Base-by-base conservation (phyloP, 192 early-diverging fungal genomes). In the Dimargaris xerosporica region DNA sequence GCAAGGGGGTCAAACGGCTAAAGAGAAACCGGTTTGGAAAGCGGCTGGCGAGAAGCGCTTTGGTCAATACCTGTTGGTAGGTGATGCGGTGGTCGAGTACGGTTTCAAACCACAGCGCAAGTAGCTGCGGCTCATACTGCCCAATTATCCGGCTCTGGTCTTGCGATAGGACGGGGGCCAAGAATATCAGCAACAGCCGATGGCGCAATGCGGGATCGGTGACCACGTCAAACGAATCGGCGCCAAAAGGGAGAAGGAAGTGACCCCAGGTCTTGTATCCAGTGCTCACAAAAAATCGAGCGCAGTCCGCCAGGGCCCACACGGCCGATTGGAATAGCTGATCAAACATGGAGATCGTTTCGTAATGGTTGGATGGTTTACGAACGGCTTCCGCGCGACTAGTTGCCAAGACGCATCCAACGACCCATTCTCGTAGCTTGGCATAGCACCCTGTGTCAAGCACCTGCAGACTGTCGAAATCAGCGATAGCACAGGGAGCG, bases 51-150 rank as follows among this genome's bases (percentile, higher is more conserved):
- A 56, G 16, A 19, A 56, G 25, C 7, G 54, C 54, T 11, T 34
- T 26, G 28, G 54, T 56, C 34, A 56, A 29, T 12, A 31, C 30
- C 16, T 56, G 54, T 34, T 56, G 54, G 54, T 34, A 56, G 28
- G 54, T 31, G 19, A 56, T 17, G 28, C 30, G 54, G 19, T 34
- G 25, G 7, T 56, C 54, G 28, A 29, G 23, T 17, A 56, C 30
- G 9, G 54, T 56, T 56, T 56, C 54, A 30, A 56, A 56, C 54
- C 54, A 56, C 28, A 56, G 34, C 34, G 25, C 19, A 0, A 31
- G 17, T 10, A 56, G 17, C 29, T 26, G 54, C 28, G n/a, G 28
- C 16, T 17, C 28, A 29, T 34, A 34, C 25, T 34, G 54, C 54
- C 11, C 28, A 12, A 56, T 26, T 9, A 56, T 1, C 34, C 2